Evolutionary conservation across 1,139 yeast genomes (phyloP).

Genomic region (Debaryomyces singareniensis): DNA sequence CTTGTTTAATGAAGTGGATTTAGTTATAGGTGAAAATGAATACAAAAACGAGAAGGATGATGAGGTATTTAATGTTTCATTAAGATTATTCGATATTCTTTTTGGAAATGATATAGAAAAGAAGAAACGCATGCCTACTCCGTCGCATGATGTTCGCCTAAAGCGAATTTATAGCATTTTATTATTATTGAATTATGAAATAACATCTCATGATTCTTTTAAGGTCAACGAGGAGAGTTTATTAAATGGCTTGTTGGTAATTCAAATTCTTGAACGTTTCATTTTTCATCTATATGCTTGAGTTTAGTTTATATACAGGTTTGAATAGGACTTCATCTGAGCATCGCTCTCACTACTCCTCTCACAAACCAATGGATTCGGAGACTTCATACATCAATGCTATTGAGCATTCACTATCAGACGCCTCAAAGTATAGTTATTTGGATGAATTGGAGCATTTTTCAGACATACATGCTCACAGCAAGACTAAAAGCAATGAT

Average conservation of each 20-base stretch:
- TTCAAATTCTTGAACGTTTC: conserved; percentile 25
- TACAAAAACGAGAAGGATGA: background rate
- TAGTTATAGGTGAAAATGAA: background rate
- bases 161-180: conserved; percentile 13
- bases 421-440: background rate
- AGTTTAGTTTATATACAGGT: too few relatives aligned
- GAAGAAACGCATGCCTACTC: background rate
- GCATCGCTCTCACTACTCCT: too few relatives aligned
- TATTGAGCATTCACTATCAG: background rate
- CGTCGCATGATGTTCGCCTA: background rate
- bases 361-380: too few relatives aligned
- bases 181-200: conserved; percentile 15
- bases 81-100: too few relatives aligned
- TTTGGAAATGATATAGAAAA: too few relatives aligned
- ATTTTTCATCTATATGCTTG: conserved; percentile 24
- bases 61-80: background rate
- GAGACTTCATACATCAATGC: too few relatives aligned
- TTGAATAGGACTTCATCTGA: too few relatives aligned
- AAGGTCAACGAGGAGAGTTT: conserved; percentile 11
- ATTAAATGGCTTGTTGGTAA: conserved; percentile 24
- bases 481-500: background rate
- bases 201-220: conserved; percentile 4
- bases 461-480: background rate
- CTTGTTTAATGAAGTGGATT: background rate
- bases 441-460: background rate